Base-by-base conservation (phyloP, 768 basidiomycete genomes). In the Leucosporidium yakuticum region DNA sequence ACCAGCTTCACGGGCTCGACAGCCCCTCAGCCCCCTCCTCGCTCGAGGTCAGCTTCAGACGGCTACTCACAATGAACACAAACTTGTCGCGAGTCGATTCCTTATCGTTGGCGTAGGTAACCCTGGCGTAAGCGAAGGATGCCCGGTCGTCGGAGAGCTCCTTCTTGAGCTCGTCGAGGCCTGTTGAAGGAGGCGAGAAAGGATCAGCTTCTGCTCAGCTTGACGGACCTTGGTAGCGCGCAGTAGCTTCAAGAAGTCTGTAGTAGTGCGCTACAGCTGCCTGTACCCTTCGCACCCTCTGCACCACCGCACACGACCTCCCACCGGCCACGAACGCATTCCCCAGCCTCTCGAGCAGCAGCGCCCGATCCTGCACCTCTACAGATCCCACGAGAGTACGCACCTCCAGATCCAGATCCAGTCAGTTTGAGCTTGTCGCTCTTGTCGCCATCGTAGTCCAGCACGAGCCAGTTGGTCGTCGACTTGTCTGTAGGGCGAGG, bases 381-480 rank as follows among this genome's bases (percentile, higher is more conserved):
- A 36, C 12, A 6, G 34, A 36, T 5, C 34, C 5, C 12, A 12
- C 12, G 34, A 36, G 34, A 36, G 34, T 36, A 44, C 39, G 39
- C 39, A 44, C 39, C 90, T 47, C 88, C 90, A 31, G 84, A 83
- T 61, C 93, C 93, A 27, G 89, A 91, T 76, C 83, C 78, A 17
- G 90, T 87, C 76, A 97, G 81, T 72, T 80, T 78, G 74, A 96
- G 85, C 77, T 84, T 89, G 83, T 95, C 90, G 36, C 74, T 74
- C 58, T 76, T 78, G 55, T 79, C 78, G 31, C 75, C 60, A 82
- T 88, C 87, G 78, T 97, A 98, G 78, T 95, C 90, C 66, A 96
- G 80, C 65, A 97, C 82, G 55, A 94, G 77, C 92, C 92, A 97
- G 78, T 89, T 96, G 39, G 86, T 89, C 36, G 90, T 88, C 49